phyloP scores from a whole-genome alignment of 495 filamentous ascomycete species.

The Halenospora varia region DNA sequence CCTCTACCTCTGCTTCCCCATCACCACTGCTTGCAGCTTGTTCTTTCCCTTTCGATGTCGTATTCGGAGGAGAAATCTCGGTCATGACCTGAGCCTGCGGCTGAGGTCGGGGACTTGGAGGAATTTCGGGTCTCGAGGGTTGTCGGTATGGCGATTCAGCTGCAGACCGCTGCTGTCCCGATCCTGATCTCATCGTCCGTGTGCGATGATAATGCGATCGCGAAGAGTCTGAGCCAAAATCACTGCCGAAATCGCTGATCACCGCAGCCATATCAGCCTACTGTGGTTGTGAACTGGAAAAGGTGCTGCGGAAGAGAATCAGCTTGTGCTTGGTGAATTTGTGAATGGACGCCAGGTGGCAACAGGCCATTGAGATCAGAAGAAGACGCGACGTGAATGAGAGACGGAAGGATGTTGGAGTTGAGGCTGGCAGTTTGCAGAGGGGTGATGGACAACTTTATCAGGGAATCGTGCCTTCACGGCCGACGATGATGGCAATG shows the following conservation, averaged over 20 bases:
- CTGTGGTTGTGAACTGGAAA: slow-evolving; percentile 3
- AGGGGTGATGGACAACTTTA: background rate
- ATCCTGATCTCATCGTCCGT: slow-evolving; percentile 17
- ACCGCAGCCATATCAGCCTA: slow-evolving; percentile 30
- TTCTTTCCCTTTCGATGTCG: slow-evolving; percentile 1
- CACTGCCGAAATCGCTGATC: slow-evolving; percentile 30
- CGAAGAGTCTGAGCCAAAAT: slow-evolving; percentile 24
- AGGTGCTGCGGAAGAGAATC: slow-evolving; percentile 13
- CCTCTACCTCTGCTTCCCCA: background rate
- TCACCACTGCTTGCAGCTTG: slow-evolving; percentile 2
- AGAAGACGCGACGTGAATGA: background rate
- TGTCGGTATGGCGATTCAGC: slow-evolving; percentile 22
- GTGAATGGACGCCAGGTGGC: background rate
- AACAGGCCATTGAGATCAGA: background rate
- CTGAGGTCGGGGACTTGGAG: slow-evolving; percentile 22
- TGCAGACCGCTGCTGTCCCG: slow-evolving; percentile 15
- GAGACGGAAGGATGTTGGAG: background rate
- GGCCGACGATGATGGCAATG: background rate
- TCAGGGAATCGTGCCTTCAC: background rate
- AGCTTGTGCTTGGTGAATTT: slow-evolving; percentile 8
- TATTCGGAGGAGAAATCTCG: slow-evolving; percentile 13
- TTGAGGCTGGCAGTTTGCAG: background rate
- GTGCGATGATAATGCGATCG: slow-evolving; percentile 18
- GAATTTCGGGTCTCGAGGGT: slow-evolving; percentile 12
- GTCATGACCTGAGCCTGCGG: slow-evolving; percentile 1